These are phyloP conservation scores for Castanea crenata DNA, from an alignment of 306 rosid species.

Conservation along the genomic window DNA sequence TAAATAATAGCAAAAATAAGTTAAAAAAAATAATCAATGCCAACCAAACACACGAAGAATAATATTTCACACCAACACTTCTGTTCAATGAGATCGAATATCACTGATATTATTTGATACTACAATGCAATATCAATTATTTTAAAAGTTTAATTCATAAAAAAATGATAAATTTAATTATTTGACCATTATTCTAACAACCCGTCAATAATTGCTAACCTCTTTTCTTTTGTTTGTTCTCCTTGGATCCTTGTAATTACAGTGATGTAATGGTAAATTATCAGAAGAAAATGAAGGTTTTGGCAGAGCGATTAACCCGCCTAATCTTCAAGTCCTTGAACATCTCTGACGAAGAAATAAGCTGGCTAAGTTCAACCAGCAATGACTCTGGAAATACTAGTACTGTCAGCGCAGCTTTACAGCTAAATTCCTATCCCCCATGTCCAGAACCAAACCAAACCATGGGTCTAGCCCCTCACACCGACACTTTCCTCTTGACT, in stretches of 20 bases:
- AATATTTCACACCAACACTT: too few relatives aligned
- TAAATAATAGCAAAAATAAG: too few relatives aligned
- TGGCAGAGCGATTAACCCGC: slow-evolving; percentile 43
- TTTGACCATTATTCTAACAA: neutral
- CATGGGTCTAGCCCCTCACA: slow-evolving; percentile 77
- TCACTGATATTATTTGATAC: neutral
- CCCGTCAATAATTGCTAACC: too few relatives aligned
- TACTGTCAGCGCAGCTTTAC: slow-evolving; percentile 39
- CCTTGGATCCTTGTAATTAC: neutral
- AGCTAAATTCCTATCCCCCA: slow-evolving; percentile 61
- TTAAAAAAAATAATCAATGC: too few relatives aligned
- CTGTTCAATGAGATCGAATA: neutral
- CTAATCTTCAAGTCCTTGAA: slow-evolving; percentile 35
- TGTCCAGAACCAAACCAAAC: slow-evolving; percentile 68
- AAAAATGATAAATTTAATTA: too few relatives aligned
- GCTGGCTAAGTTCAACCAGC: slow-evolving; percentile 36
- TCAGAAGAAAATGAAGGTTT: slow-evolving; percentile 49
- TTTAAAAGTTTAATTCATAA: too few relatives aligned
- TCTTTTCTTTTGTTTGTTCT: neutral
- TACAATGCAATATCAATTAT: too few relatives aligned
- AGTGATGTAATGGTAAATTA: slow-evolving; percentile 55
- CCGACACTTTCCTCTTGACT: slow-evolving; percentile 72
- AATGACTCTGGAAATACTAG: neutral
- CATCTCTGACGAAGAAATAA: slow-evolving; percentile 21
- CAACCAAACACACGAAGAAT: too few relatives aligned